Conservation (phyloP, 116 monocot genomes). For the Papilionanthe hybrid region DNA sequence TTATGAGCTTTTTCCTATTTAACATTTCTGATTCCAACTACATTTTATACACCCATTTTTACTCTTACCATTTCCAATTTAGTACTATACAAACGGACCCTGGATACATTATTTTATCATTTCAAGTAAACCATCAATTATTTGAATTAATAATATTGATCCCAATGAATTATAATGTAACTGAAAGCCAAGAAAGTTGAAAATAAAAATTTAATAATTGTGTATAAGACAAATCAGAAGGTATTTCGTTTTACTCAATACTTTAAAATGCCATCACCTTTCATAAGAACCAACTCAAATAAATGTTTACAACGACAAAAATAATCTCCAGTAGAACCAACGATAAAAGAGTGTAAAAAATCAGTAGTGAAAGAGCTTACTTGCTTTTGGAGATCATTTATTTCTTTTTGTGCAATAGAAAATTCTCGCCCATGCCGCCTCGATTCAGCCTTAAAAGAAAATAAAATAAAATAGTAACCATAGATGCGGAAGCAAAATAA, state of each 20-base stretch:
- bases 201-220: background rate
- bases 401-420: constrained; percentile 61
- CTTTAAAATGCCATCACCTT: background rate
- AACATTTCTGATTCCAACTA: no score
- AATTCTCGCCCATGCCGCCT: constrained; percentile 66
- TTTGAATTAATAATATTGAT: no score
- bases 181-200: background rate
- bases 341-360: background rate
- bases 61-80: no score
- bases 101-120: no score
- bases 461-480: constrained; percentile 10
- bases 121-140: no score
- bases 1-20: no score
- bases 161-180: background rate
- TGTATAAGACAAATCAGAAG: background rate
- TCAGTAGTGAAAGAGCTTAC: constrained; percentile 21
- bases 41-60: no score
- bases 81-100: no score
- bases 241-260: background rate
- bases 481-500: background rate
- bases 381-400: constrained; percentile 85
- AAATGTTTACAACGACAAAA: background rate
- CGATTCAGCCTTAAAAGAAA: constrained; percentile 53
- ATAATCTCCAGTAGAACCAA: background rate
- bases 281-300: background rate